These are phyloP conservation scores for Aspergillus sp. DNA, from an alignment of 2,329 filamentous ascomycete species.

Conservation along the genomic window DNA sequence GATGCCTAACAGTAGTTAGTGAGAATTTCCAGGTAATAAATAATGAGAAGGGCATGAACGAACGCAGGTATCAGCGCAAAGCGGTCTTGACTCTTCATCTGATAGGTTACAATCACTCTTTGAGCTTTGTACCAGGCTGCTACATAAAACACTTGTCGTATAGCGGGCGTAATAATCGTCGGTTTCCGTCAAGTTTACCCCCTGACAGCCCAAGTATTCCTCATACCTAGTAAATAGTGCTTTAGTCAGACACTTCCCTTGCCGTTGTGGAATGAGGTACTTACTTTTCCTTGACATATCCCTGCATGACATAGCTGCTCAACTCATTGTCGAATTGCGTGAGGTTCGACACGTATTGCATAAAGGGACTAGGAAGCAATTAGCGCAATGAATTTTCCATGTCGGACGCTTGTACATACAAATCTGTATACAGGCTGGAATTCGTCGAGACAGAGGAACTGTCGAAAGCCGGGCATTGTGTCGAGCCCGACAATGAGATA, in stretches of 20 bases:
- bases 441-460: slow-evolving; percentile 70
- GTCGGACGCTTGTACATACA: slow-evolving; percentile 54
- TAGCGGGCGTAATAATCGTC: slow-evolving; percentile 87
- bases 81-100: slow-evolving; percentile 64
- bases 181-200: slow-evolving; percentile 75
- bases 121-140: slow-evolving; percentile 89
- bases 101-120: slow-evolving; percentile 68
- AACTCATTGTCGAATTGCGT: slow-evolving; percentile 76
- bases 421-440: slow-evolving; percentile 58
- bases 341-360: slow-evolving; percentile 75
- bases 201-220: slow-evolving; percentile 74
- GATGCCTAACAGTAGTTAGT: slow-evolving; percentile 59
- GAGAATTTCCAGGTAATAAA: background rate
- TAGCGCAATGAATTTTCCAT: slow-evolving; percentile 31
- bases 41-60: slow-evolving; percentile 33
- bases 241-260: slow-evolving; percentile 5
- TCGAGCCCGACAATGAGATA: slow-evolving; percentile 71
- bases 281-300: slow-evolving; percentile 78
- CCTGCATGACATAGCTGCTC: slow-evolving; percentile 68
- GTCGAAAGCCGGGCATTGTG: slow-evolving; percentile 70
- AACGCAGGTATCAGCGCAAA: slow-evolving; percentile 90
- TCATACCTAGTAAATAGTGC: slow-evolving; percentile 66
- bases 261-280: slow-evolving; percentile 26
- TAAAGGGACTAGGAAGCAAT: slow-evolving; percentile 68
- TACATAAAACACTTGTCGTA: slow-evolving; percentile 89